Percentiles rank a stretch among this genome's conserved stretches.
phyloP scores from a whole-genome alignment of 2,329 filamentous ascomycete species.

The Ambrosiella cleistominuta region DNA sequence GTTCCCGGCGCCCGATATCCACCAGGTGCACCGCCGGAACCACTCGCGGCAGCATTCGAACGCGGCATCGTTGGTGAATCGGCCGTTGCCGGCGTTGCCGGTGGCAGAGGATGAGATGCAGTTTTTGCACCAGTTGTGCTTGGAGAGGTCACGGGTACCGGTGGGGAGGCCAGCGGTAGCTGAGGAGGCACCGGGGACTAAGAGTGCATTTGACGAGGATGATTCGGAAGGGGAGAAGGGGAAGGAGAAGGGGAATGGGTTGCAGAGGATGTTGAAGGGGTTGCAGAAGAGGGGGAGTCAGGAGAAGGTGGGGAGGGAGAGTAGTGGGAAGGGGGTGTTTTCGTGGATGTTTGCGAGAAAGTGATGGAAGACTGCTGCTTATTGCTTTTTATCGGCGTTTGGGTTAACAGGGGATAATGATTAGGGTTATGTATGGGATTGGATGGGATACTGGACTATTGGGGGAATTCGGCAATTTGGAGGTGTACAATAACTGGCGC shows the following conservation, averaged over 20 bases:
- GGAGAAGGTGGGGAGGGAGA: constrained; percentile 11
- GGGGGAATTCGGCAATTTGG: background rate
- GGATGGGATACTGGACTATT: background rate
- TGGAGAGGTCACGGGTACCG: background rate
- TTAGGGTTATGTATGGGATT: too few relatives aligned
- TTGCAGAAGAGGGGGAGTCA: constrained; percentile 11
- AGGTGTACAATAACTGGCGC: too few relatives aligned
- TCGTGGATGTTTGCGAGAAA: constrained; percentile 14
- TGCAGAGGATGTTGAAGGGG: constrained; percentile 11
- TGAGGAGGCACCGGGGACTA: background rate
- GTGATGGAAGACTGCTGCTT: constrained; percentile 1
- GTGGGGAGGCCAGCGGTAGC: background rate
- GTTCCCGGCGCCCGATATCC: constrained; percentile 1
- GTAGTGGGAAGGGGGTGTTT: constrained; percentile 11
- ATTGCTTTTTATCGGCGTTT: constrained; percentile 4
- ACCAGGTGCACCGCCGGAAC: constrained; percentile 1
- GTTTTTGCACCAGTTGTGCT: constrained; percentile 10
- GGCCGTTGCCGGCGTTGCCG: constrained; percentile 1
- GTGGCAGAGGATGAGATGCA: constrained; percentile 8
- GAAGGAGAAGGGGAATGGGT: background rate
- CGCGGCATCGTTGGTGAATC: background rate
- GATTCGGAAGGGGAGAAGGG: constrained; percentile 8
- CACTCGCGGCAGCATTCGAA: constrained; percentile 4
- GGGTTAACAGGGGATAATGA: background rate
- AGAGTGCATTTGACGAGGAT: constrained; percentile 10